Evolutionary conservation across 306 rosid species (phyloP).

Genomic region (Corylus avellana): DNA sequence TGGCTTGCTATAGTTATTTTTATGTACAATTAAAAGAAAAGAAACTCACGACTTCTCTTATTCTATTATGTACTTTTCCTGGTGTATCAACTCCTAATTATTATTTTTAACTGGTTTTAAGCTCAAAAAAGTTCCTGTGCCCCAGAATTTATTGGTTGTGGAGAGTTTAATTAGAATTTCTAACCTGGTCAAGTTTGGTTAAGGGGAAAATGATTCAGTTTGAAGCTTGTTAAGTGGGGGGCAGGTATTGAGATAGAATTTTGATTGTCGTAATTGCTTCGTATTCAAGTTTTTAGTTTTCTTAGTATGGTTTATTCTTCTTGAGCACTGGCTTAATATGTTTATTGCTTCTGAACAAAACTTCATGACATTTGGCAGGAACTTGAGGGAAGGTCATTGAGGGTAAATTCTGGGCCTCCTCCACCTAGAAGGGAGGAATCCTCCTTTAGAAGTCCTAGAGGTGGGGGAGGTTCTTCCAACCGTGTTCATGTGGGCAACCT

Average conservation of each 20-base stretch:
- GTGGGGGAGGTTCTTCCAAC: constrained; percentile 36
- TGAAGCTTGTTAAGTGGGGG: background rate
- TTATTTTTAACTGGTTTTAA: background rate
- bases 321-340: background rate
- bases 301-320: constrained; percentile 5
- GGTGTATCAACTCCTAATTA: background rate
- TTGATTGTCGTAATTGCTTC: background rate
- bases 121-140: background rate
- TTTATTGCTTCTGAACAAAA: constrained; percentile 19
- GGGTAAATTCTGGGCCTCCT: constrained; percentile 89
- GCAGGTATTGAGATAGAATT: background rate
- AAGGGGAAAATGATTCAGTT: background rate
- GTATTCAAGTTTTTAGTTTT: background rate
- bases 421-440: constrained; percentile 54
- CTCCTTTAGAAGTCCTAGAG: constrained; percentile 46
- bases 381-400: constrained; percentile 76
- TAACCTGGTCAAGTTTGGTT: background rate
- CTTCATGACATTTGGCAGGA: constrained; percentile 46
- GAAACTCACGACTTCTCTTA: background rate
- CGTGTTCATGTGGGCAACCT: constrained; percentile 89
- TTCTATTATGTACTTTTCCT: background rate
- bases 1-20: background rate
- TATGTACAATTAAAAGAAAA: background rate
- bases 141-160: background rate
- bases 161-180: background rate